A percentile compares a stretch with the other conserved stretches of the same genome.
phyloP scores from a whole-genome alignment of 495 filamentous ascomycete species.

The Cercophora sp. region DNA sequence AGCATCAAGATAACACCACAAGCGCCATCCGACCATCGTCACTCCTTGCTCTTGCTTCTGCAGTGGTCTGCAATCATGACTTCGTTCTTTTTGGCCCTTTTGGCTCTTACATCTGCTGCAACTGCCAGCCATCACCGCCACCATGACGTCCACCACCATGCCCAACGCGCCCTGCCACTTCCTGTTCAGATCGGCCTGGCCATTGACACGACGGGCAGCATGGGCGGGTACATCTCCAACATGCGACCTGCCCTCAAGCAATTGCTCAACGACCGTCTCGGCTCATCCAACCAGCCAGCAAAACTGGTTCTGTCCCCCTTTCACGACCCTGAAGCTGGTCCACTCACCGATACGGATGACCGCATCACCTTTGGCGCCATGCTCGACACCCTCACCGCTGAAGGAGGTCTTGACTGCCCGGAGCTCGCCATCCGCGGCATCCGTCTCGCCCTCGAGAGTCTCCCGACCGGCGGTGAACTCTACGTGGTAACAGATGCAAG shows the following conservation, averaged over 20 bases:
- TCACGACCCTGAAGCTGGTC: neutral
- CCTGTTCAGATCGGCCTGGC: constrained; percentile 6
- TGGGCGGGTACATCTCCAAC: constrained; percentile 3
- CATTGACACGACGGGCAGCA: constrained; percentile 13
- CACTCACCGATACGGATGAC: neutral
- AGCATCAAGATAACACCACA: too few relatives aligned
- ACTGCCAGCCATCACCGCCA: too few relatives aligned
- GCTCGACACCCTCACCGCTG: neutral
- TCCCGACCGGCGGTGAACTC: neutral
- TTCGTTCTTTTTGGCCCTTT: neutral
- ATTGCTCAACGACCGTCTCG: neutral
- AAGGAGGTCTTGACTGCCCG: constrained; percentile 5
- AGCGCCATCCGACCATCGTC: neutral
- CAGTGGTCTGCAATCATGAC: neutral
- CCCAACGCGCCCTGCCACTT: too few relatives aligned
- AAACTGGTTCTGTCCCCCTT: neutral
- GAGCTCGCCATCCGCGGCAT: neutral
- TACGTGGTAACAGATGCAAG: constrained; percentile 7
- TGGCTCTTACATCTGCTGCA: neutral
- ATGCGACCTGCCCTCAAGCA: neutral
- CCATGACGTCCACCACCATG: too few relatives aligned
- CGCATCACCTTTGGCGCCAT: neutral
- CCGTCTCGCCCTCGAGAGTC: neutral
- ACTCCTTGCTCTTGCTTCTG: neutral
- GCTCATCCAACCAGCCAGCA: neutral